Conservation (phyloP, 2,329 filamentous ascomycete genomes). For the Sclerotinia glacialis region DNA sequence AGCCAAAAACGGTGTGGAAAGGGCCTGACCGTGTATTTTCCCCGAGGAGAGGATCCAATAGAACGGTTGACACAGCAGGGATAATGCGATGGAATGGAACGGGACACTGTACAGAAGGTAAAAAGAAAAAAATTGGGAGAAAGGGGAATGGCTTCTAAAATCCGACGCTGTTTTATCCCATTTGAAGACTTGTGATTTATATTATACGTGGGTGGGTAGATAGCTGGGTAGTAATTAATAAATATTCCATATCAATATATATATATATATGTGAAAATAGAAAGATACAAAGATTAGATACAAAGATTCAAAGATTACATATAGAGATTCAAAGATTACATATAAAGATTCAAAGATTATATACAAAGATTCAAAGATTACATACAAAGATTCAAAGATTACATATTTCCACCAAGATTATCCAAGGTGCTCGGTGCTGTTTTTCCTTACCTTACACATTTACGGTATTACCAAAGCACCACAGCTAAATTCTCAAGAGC, state of each 20-base stretch:
- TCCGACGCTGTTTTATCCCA: not conserved
- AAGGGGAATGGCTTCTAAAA: not conserved
- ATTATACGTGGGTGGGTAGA: too few species aligned
- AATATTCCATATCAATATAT: not conserved
- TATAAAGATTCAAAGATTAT: too few species aligned
- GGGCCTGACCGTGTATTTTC: constrained; percentile 8
- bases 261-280: not conserved
- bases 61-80: constrained; percentile 16
- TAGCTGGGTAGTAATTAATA: too few species aligned
- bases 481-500: not conserved
- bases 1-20: constrained; percentile 10
- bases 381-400: too few species aligned
- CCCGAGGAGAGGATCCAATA: constrained; percentile 16
- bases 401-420: not conserved
- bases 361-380: too few species aligned
- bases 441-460: too few species aligned
- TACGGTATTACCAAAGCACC: not conserved
- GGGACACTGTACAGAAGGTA: not conserved
- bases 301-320: too few species aligned
- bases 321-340: too few species aligned
- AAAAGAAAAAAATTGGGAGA: not conserved
- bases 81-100: not conserved
- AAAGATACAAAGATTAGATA: too few species aligned
- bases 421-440: not conserved
- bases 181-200: too few species aligned